Percentiles rank a stretch among this genome's conserved stretches.
Evolutionary conservation across 2,329 filamentous ascomycete genomes (phyloP).

Genomic region (Sphaerulina vaccinii): DNA sequence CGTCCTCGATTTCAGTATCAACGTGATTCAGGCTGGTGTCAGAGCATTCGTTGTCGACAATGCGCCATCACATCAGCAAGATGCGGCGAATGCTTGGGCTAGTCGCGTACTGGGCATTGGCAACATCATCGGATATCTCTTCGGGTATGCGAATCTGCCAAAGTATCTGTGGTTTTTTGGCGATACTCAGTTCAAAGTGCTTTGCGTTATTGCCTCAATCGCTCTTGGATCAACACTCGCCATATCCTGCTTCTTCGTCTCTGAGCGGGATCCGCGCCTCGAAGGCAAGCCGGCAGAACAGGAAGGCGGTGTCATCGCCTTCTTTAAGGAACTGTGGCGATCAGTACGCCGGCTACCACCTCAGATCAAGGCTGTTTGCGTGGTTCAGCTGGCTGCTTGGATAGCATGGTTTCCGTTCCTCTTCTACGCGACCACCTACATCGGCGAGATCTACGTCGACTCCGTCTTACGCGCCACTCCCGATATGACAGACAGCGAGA

Average conservation of each 20-base stretch:
- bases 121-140: constrained; percentile 86
- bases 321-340: constrained; percentile 75
- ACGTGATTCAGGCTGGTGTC: constrained; percentile 89
- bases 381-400: constrained; percentile 95
- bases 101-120: constrained; percentile 81
- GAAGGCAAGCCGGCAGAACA: constrained; percentile 63
- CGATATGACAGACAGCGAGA: constrained; percentile 70
- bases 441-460: constrained; percentile 88
- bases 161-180: constrained; percentile 75
- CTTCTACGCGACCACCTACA: constrained; percentile 91
- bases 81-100: constrained; percentile 91
- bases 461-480: constrained; percentile 76
- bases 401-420: constrained; percentile 97
- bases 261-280: constrained; percentile 75
- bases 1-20: constrained; percentile 89
- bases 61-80: constrained; percentile 88
- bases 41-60: constrained; percentile 92
- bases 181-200: constrained; percentile 85
- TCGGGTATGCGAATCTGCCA: constrained; percentile 79
- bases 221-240: constrained; percentile 67
- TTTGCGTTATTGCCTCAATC: constrained; percentile 80
- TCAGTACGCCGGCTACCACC: constrained; percentile 77
- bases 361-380: constrained; percentile 88
- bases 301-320: constrained; percentile 67
- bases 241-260: constrained; percentile 67